Evolutionary conservation across 352 stramenopile genomes (phyloP), one percentile per base, ranked within the genome.

Genomic region (Plasmopara viticola): DNA sequence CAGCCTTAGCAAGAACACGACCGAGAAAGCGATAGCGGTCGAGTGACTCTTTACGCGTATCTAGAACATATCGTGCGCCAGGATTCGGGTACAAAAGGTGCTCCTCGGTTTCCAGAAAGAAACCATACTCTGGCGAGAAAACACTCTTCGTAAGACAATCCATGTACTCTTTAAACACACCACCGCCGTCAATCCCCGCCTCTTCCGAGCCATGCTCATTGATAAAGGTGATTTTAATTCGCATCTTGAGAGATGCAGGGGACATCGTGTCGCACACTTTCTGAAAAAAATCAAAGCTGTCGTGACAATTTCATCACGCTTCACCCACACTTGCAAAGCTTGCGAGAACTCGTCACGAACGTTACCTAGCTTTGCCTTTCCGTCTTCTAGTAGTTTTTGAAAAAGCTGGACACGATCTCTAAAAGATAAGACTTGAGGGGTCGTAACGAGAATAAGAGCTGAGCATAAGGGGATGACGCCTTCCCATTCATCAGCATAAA

Each of bases 131-230:
- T 4, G 78, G 78, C 0, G 78, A 85, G 28, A 99, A 99, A 5
- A 89, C 90, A 41, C 83, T 70, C 17, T 84, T 90, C 29, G 79
- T 95, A 13, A 98, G 70, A 39, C 62, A 47, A 70, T 97, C 88
- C 66, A 98, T 66, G 56, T 96, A 98, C 55, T 99, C 96, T 69
- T 99, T 99, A 59, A 98, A 98, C 6, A 99, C 78, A 4, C 96
- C 96, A 9, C 96, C 96, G 30, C 95, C 89, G 66, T 99, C 96
- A 49, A 99, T 97, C 14, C 96, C 96, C 33, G 74, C 90, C 66
- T 99, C 97, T 62, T 97, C 75, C 9, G 92, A 60, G 0, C 92
- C 95, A 64, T 96, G 84, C 9, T 95, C 78, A 62, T 97, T 98
- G n/a, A 94, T 61, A 42, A 95, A 95, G 7, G 78, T 87, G 6